A percentile compares a stretch with the other conserved stretches of the same genome.
These are phyloP conservation scores for Geotrichum klebahnii DNA, from an alignment of 1,139 yeast genomes.

Conservation along the genomic window DNA sequence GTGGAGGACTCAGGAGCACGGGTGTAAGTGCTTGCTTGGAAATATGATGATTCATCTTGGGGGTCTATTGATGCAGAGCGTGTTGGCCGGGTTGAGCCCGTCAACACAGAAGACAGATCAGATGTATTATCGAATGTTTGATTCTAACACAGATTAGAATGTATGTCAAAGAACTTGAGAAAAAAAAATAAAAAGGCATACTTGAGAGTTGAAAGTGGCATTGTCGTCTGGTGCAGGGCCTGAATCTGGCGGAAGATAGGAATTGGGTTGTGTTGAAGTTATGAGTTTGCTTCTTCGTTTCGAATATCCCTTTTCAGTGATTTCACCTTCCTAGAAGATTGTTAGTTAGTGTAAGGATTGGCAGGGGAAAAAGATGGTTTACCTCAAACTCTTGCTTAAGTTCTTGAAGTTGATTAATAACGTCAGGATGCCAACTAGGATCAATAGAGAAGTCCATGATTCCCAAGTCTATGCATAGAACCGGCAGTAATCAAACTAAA, in stretches of 20 bases:
- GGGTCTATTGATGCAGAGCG: neutral
- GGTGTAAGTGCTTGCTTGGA: neutral
- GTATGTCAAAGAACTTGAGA: neutral
- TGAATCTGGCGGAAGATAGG: conserved; percentile 16
- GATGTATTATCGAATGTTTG: neutral
- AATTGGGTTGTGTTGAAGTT: conserved; percentile 27
- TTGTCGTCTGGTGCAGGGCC: neutral
- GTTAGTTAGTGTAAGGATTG: neutral
- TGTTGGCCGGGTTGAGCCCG: neutral
- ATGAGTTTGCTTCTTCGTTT: conserved; percentile 51
- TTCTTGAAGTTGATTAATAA: conserved; percentile 41
- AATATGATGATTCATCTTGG: neutral
- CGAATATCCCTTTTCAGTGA: conserved; percentile 63
- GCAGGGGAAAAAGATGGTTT: conserved; percentile 13
- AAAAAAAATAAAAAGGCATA: neutral
- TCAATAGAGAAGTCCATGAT: conserved; percentile 47
- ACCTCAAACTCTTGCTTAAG: conserved; percentile 47
- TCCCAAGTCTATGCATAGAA: conserved; percentile 1
- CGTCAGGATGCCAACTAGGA: conserved; percentile 38
- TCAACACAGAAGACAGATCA: neutral
- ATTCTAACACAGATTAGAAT: neutral
- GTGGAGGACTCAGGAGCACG: neutral
- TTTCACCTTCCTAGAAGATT: conserved; percentile 51
- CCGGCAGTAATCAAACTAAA: neutral
- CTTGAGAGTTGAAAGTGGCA: neutral